phyloP scores from a whole-genome alignment of 495 filamentous ascomycete genomes.

The Lentithecium fluviatile region DNA sequence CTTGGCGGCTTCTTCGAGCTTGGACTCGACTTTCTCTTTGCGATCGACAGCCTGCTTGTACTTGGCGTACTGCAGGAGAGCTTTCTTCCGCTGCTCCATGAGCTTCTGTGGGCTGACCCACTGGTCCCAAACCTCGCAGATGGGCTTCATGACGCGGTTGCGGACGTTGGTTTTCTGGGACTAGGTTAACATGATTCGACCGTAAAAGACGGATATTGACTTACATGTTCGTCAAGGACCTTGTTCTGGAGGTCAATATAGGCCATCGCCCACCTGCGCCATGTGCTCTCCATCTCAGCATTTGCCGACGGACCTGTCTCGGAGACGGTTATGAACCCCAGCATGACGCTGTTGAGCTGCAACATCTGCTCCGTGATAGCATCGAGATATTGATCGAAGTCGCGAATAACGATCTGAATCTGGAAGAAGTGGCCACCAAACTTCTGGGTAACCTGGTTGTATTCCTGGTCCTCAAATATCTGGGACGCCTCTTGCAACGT shows the following conservation, averaged over 20 bases:
- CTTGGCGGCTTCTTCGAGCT: slow-evolving; percentile 75
- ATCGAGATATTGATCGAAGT: slow-evolving; percentile 82
- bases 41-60: slow-evolving; percentile 73
- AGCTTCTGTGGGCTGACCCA: slow-evolving; percentile 72
- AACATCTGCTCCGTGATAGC: slow-evolving; percentile 68
- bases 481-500: slow-evolving; percentile 66
- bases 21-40: slow-evolving; percentile 78
- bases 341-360: slow-evolving; percentile 67
- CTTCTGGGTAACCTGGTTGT: slow-evolving; percentile 69
- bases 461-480: slow-evolving; percentile 73
- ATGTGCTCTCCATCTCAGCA: slow-evolving; percentile 85
- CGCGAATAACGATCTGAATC: slow-evolving; percentile 83
- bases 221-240: slow-evolving; percentile 81
- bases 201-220: slow-evolving; percentile 37
- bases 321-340: slow-evolving; percentile 64
- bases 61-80: slow-evolving; percentile 81
- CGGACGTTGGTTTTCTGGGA: slow-evolving; percentile 68
- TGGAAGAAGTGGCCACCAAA: slow-evolving; percentile 87
- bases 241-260: slow-evolving; percentile 77
- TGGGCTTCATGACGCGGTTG: slow-evolving; percentile 82
- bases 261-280: slow-evolving; percentile 78
- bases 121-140: slow-evolving; percentile 74
- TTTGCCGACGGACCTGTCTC: slow-evolving; percentile 62
- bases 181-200: slow-evolving; percentile 10
- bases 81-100: slow-evolving; percentile 90